Base-by-base conservation (phyloP, 2,329 filamentous ascomycete genomes). In the Didymella pomorum region DNA sequence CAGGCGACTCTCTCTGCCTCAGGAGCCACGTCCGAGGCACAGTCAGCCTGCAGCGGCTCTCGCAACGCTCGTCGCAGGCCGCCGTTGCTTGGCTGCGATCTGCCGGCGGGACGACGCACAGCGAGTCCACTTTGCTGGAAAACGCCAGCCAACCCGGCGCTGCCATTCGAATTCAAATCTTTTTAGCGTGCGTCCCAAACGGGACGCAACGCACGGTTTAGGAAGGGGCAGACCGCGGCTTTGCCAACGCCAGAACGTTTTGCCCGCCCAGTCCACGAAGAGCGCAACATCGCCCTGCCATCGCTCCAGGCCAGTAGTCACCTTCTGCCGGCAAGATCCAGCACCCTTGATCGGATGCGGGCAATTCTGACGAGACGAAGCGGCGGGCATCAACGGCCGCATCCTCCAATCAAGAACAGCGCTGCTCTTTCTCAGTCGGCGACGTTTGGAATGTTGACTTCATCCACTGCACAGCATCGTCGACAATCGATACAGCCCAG, bases 101-200 rank as follows among this genome's bases (percentile, higher is more conserved):
- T 62, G 56, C 64, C 57, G 61, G 58, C 56, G 63, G 64, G 64
- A 58, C 61, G 59, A 61, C 54, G 63, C 56, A 58, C 47, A 55
- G 62, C 56, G n/a, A 65, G 61, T 45, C 64, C 63, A 60, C 64
- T 52, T 58, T 29, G 47, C 50, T 66, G 63, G 63, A 60, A 59
- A 33, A 28, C 44, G 42, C 43, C 50, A 50, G 42, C 63, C 61
- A 65, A 52, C 56, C 54, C 62, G 52, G 33, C 42, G 47, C 50
- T 35, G 57, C 58, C 49, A 57, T 58, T 57, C 49, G 49, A 68
- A 66, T 66, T 67, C 59, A 63, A 70, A 70, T 70, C 53, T 45
- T 52, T 58, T 56, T 48, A 54, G 29, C 29, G 33, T 31, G 56
- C 55, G 37, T 45, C 60, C 59, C 28, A 20, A 62, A 60, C 60